Evolutionary conservation across 371 early-diverging fungal genomes (phyloP).

Genomic region (Mortierella sp.): DNA sequence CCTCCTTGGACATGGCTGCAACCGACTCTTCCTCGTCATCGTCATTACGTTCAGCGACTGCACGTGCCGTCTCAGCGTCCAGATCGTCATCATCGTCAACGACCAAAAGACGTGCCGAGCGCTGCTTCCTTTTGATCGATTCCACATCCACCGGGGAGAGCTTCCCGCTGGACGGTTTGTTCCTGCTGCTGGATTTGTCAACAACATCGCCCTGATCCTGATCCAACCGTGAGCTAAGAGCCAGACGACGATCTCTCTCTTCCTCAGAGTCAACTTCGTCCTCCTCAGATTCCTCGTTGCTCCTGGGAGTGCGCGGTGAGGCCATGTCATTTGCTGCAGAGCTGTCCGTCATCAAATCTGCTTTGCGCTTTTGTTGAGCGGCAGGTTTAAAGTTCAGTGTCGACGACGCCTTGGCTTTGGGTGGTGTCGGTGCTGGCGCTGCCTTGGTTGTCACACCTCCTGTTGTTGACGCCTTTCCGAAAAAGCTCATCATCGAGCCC

Average conservation of each 20-base stretch:
- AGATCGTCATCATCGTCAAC: conserved; percentile 51
- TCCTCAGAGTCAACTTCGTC: conserved; percentile 53
- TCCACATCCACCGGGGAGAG: conserved; percentile 15
- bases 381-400: conserved; percentile 32
- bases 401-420: conserved; percentile 12
- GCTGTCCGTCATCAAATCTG: conserved; percentile 25
- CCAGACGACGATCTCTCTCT: conserved; percentile 54
- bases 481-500: conserved; percentile 45
- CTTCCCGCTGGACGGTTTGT: neutral
- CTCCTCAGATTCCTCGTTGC: conserved; percentile 19
- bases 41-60: neutral
- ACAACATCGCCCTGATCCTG: conserved; percentile 35
- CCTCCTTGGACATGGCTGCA: conserved; percentile 31
- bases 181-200: neutral
- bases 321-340: neutral
- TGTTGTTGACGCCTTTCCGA: conserved; percentile 39
- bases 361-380: conserved; percentile 44
- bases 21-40: conserved; percentile 41
- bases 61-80: conserved; percentile 15
- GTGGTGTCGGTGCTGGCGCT: neutral
- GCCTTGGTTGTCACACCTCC: conserved; percentile 18
- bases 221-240: conserved; percentile 39
- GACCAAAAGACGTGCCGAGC: conserved; percentile 33
- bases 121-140: conserved; percentile 35
- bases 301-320: conserved; percentile 3